These are phyloP conservation scores for Geoglossum glabrum DNA, from an alignment of 495 filamentous ascomycete species.

Conservation along the genomic window DNA sequence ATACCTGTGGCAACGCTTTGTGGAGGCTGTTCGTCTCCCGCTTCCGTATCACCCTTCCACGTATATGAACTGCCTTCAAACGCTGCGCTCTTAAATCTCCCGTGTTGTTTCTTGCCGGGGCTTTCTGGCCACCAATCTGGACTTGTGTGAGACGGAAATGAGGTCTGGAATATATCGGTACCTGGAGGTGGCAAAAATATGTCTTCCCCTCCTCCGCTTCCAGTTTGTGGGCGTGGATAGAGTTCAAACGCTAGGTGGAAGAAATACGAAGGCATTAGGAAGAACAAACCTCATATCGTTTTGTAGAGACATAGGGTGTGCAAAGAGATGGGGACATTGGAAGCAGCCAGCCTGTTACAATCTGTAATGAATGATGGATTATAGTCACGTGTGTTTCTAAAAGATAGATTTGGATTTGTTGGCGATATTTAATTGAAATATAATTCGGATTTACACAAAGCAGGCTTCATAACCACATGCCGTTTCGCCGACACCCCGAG, in stretches of 20 bases:
- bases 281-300: neutral
- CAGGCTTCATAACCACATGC: neutral
- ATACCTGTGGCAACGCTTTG: neutral
- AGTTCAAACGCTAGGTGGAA: slow-evolving; percentile 85
- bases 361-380: neutral
- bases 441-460: neutral
- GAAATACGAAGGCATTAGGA: slow-evolving; percentile 64
- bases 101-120: slow-evolving; percentile 1
- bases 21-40: neutral
- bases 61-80: neutral
- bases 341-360: neutral
- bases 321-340: too few species aligned
- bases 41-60: neutral
- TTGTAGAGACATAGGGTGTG: neutral
- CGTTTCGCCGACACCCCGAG: neutral
- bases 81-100: neutral
- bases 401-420: too few species aligned
- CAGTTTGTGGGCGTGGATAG: slow-evolving; percentile 26
- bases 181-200: slow-evolving; percentile 21
- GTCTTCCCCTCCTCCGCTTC: slow-evolving; percentile 3
- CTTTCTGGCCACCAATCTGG: slow-evolving; percentile 12
- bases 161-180: slow-evolving; percentile 15
- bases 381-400: neutral
- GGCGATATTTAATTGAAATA: neutral
- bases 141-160: neutral